Evolutionary conservation across 2,329 filamentous ascomycete genomes (phyloP).

Genomic region (Talaromyces verruculosus): DNA sequence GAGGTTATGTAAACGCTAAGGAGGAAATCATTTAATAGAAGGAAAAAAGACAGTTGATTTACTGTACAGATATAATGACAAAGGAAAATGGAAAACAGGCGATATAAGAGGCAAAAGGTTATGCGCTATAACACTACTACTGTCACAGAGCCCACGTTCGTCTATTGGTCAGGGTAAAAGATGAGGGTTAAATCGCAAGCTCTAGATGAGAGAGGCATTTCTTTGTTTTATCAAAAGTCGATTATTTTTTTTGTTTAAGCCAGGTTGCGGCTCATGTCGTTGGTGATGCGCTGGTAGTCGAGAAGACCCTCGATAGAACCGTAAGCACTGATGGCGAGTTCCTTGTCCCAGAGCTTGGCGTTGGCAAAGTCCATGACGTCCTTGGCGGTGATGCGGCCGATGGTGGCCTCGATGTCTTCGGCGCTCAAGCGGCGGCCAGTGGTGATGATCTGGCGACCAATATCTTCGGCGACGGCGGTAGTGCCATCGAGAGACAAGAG

Average conservation of each 20-base stretch:
- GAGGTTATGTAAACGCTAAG: background rate
- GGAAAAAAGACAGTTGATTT: constrained; percentile 23
- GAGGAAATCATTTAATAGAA: constrained; percentile 1
- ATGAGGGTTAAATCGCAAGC: constrained; percentile 18
- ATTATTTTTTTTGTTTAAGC: constrained; percentile 30
- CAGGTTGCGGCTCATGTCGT: constrained; percentile 80
- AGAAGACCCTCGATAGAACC: constrained; percentile 83
- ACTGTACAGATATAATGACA: constrained; percentile 22
- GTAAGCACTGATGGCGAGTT: constrained; percentile 89
- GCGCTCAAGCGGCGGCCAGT: constrained; percentile 89
- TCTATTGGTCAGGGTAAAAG: constrained; percentile 21
- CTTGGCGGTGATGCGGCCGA: constrained; percentile 87
- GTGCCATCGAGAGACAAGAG: constrained; percentile 96
- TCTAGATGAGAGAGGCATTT: constrained; percentile 13
- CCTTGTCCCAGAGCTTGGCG: constrained; percentile 95
- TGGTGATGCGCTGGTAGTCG: constrained; percentile 57
- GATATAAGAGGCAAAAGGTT: constrained; percentile 18
- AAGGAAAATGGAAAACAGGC: constrained; percentile 13
- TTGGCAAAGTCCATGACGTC: constrained; percentile 96
- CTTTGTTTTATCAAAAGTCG: background rate
- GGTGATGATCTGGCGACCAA: constrained; percentile 96
- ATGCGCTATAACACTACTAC: constrained; percentile 24
- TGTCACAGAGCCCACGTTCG: constrained; percentile 22
- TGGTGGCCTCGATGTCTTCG: constrained; percentile 89
- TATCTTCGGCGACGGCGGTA: constrained; percentile 95